Conservation (phyloP, 2,329 filamentous ascomycete genomes). For the Huntiella abstrusa region DNA sequence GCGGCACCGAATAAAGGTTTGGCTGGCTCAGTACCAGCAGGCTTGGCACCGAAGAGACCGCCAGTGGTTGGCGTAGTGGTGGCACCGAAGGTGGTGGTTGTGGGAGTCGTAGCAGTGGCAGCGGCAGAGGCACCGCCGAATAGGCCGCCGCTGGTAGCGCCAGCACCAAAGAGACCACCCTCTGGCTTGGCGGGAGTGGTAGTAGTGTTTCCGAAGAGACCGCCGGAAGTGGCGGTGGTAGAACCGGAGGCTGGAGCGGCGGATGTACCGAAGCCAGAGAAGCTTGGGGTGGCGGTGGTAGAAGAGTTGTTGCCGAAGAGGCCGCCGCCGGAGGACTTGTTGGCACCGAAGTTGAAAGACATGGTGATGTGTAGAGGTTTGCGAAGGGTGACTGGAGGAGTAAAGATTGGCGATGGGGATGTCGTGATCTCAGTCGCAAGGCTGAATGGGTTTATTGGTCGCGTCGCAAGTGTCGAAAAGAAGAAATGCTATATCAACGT, state of each 20-base stretch:
- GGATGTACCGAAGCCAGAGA: constrained; percentile 13
- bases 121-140: constrained; percentile 12
- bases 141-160: constrained; percentile 16
- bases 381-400: neutral
- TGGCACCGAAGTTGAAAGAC: constrained; percentile 22
- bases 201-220: constrained; percentile 21
- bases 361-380: constrained; percentile 15
- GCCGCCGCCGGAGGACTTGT: constrained; percentile 1
- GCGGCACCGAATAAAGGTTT: constrained; percentile 15
- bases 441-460: constrained; percentile 1
- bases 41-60: constrained; percentile 18
- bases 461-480: neutral
- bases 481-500: neutral
- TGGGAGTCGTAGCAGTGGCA: constrained; percentile 2
- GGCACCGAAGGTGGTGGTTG: neutral
- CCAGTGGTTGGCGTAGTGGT: constrained; percentile 37
- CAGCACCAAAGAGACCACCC: constrained; percentile 23
- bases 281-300: constrained; percentile 10
- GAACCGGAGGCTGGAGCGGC: constrained; percentile 16
- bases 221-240: constrained; percentile 21
- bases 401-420: neutral
- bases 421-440: constrained; percentile 5
- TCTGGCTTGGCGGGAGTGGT: constrained; percentile 16
- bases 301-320: constrained; percentile 14
- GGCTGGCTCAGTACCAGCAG: constrained; percentile 13